Base-by-base conservation (phyloP, 495 filamentous ascomycete genomes). In the Elaphomyces granulatus region DNA sequence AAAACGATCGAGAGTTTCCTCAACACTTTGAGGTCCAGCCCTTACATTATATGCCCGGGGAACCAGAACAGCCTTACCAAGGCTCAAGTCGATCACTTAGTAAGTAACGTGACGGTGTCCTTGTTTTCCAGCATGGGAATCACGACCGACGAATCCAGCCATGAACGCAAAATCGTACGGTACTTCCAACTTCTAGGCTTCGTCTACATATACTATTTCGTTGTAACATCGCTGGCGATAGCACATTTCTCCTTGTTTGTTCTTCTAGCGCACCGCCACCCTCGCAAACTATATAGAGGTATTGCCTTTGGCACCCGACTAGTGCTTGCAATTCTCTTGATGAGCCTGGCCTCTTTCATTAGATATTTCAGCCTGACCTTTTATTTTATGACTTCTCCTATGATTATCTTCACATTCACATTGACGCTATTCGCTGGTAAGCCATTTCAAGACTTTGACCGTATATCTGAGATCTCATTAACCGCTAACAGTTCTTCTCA, bases 101-200 rank as follows among this genome's bases (percentile, higher is more conserved):
- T 61, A 15, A 58, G 59, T 10, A 66, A 66, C 30, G 60, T 66
- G 10, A 64, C 60, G 4, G 61, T 60, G 1, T 60, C 60, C 14
- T 47, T 63, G 0, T 63, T 66, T 38, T 59, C 60, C 8, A 66
- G 56, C 36, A 66, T 66, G 60, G 55, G 54, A 4, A 59, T 64
- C 14, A 53, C 51, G 8, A 48, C 45, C 12, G 43, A 48, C 10
- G 48, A 62, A 9, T 53, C 52, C 12, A 54, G 42, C 14, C 50
- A 49, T 1, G 47, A 46, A 30, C 57, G 50, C 20, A 50, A 55
- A 26, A 49, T 49, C 15, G 53, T 61, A 51, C 6, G 6, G 23
- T 66, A 64, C 37, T 55, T 66, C 44, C 54, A 58, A 30, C 39
- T 64, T 1, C 41, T 66, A n/a, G 52, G 47, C 7, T 63, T 66